A percentile compares a stretch with the other conserved stretches of the same genome.
These are phyloP conservation scores for Carpinus fangiana DNA, from an alignment of 306 rosid genomes.

Conservation along the genomic window DNA sequence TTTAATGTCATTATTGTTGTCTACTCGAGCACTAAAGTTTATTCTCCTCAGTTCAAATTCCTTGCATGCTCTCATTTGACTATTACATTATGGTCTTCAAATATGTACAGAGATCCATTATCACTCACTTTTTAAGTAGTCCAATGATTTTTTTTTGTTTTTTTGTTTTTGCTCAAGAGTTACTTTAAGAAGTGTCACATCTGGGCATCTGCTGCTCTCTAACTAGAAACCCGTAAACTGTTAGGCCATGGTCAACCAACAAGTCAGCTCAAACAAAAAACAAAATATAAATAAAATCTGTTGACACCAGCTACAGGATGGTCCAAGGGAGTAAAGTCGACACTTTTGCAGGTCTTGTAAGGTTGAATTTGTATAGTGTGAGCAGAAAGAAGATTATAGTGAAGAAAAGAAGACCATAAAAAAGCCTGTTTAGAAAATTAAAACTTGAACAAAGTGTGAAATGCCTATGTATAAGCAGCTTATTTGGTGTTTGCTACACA, in stretches of 20 bases:
- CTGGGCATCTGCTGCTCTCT: not conserved
- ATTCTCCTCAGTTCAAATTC: constrained; percentile 2
- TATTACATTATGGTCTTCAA: not conserved
- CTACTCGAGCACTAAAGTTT: not conserved
- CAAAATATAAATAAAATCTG: not conserved
- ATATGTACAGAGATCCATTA: not conserved
- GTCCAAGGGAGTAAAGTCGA: not conserved
- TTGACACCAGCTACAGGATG: not conserved
- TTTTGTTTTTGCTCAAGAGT: not conserved
- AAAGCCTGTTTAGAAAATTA: not conserved
- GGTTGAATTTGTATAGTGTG: not conserved
- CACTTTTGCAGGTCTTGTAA: not conserved
- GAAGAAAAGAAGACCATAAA: not conserved
- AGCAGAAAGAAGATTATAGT: not conserved
- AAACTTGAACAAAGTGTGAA: not conserved
- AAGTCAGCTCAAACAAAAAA: not conserved
- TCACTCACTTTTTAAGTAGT: not conserved
- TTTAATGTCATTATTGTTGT: not conserved
- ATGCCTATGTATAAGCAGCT: not conserved
- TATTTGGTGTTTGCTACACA: not conserved
- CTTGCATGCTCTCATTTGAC: not conserved
- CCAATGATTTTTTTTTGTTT: not conserved
- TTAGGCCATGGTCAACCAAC: constrained; percentile 1
- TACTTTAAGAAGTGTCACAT: constrained; percentile 1
- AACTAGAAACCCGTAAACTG: not conserved